A percentile compares a stretch with the other conserved stretches of the same genome.
phyloP scores from a whole-genome alignment of 768 basidiomycete genomes.

The Sarcodon aspratus region DNA sequence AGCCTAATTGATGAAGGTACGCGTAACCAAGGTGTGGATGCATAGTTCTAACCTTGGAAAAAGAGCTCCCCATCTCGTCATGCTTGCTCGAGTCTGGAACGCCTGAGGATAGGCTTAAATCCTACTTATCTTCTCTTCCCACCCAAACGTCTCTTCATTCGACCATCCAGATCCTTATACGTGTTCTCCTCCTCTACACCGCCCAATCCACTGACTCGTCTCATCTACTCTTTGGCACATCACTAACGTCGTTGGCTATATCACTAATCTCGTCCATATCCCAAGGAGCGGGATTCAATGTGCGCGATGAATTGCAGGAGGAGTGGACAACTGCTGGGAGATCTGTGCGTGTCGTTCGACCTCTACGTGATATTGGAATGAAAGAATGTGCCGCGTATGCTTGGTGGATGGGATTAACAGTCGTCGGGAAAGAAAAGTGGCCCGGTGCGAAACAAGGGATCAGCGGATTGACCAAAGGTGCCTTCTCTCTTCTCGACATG shows the following conservation, averaged over 20 bases:
- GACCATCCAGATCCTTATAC: conserved; percentile 46
- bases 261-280: conserved; percentile 63
- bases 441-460: conserved; percentile 47
- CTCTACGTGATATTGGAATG: conserved; percentile 60
- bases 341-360: conserved; percentile 45
- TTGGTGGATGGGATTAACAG: conserved; percentile 53
- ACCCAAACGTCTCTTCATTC: conserved; percentile 60
- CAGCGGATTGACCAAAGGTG: conserved; percentile 58
- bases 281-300: conserved; percentile 64
- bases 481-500: neutral
- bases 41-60: too few species aligned
- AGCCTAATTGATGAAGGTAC: neutral
- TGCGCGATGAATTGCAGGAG: conserved; percentile 60
- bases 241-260: conserved; percentile 68
- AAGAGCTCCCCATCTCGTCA: too few species aligned
- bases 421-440: conserved; percentile 38
- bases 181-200: conserved; percentile 62
- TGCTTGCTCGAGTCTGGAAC: conserved; percentile 1
- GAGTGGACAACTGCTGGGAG: conserved; percentile 37
- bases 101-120: conserved; percentile 23
- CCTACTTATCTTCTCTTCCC: conserved; percentile 56
- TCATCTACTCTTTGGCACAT: conserved; percentile 70
- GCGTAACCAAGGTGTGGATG: too few species aligned
- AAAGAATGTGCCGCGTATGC: conserved; percentile 75
- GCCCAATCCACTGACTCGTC: conserved; percentile 50